Conservation (phyloP, 805 yeast genomes). For the Spathaspora boniae region DNA sequence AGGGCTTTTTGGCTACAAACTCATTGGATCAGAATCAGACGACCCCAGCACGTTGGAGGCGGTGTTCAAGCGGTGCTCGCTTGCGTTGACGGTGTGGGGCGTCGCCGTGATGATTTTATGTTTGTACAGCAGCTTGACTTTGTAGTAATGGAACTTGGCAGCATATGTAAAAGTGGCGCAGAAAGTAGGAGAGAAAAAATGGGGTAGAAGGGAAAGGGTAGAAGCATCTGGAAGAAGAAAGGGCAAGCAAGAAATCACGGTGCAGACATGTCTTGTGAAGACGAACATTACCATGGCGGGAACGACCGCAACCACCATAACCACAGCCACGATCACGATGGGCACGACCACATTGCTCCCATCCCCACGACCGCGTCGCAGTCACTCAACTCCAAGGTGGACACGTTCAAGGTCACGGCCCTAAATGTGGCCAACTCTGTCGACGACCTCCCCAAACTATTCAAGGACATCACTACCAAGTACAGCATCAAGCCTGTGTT, state of each 20-base stretch:
- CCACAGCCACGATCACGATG: constrained; percentile 22
- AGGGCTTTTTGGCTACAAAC: constrained; percentile 76
- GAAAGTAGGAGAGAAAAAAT: too few species aligned
- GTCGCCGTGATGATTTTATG: constrained; percentile 67
- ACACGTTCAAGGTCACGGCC: constrained; percentile 56
- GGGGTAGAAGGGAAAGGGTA: too few species aligned
- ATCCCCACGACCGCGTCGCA: constrained; percentile 69
- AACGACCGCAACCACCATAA: too few species aligned
- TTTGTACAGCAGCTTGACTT: constrained; percentile 20
- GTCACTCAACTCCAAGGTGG: constrained; percentile 60
- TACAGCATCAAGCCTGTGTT: constrained; percentile 44
- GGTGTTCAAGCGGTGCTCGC: constrained; percentile 44
- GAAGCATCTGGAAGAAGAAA: too few species aligned
- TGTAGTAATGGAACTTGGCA: too few species aligned
- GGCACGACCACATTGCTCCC: constrained; percentile 49
- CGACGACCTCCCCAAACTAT: constrained; percentile 47
- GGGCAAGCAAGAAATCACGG: too few species aligned
- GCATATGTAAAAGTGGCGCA: too few species aligned
- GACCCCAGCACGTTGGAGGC: constrained; percentile 24
- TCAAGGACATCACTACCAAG: constrained; percentile 50
- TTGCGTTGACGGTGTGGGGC: constrained; percentile 66
- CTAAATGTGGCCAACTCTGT: constrained; percentile 56
- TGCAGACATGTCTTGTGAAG: constrained; percentile 27
- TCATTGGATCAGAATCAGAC: constrained; percentile 50
- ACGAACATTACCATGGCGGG: constrained; percentile 21